Conservation (phyloP, 2,329 filamentous ascomycete species). For the Parastagonospora avenae region DNA sequence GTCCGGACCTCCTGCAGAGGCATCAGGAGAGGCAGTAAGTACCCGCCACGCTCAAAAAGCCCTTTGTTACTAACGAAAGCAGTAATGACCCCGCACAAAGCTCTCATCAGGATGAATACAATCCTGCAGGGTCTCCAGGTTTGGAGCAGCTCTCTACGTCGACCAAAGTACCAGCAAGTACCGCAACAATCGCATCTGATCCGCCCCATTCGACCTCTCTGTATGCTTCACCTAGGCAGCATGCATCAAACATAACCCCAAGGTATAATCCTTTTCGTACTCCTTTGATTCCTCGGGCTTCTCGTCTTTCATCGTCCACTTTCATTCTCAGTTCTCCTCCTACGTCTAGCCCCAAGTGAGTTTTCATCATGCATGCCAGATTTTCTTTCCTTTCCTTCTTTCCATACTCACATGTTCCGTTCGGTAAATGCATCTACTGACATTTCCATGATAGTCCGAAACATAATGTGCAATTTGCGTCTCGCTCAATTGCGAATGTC, state of each 20-base stretch:
- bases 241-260: conserved; percentile 21
- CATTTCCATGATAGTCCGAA: conserved; percentile 23
- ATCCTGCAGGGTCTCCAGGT: conserved; percentile 32
- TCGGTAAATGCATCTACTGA: background rate
- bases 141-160: conserved; percentile 17
- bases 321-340: conserved; percentile 40
- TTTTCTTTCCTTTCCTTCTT: conserved; percentile 9
- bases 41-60: background rate
- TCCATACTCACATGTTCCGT: background rate
- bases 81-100: conserved; percentile 37
- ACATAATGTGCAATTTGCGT: conserved; percentile 12
- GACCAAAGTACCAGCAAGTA: conserved; percentile 17
- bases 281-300: conserved; percentile 43
- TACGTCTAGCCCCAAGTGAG: conserved; percentile 41
- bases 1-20: conserved; percentile 52
- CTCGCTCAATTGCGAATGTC: conserved; percentile 18
- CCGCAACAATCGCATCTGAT: conserved; percentile 19
- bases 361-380: conserved; percentile 33
- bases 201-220: conserved; percentile 20
- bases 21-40: conserved; percentile 54
- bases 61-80: conserved; percentile 16
- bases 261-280: conserved; percentile 49
- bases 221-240: conserved; percentile 26
- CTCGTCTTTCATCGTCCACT: conserved; percentile 34
- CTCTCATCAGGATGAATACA: conserved; percentile 27